Percentiles rank a stretch among this genome's conserved stretches.
Evolutionary conservation across 805 yeast genomes (phyloP).

Genomic region (Candida nemodendra): DNA sequence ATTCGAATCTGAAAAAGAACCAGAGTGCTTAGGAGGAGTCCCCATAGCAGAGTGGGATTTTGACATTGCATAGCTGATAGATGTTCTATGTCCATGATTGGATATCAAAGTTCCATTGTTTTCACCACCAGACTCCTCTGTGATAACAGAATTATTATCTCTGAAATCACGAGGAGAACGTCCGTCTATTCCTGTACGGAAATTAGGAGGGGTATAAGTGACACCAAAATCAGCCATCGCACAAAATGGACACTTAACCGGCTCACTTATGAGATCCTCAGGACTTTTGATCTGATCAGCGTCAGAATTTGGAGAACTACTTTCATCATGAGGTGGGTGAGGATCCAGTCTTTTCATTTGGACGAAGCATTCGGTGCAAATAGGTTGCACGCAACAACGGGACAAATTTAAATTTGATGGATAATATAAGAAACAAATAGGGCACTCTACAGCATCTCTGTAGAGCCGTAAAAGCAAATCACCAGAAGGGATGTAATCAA

Average conservation of each 20-base stretch:
- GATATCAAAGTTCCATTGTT: constrained; percentile 3
- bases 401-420: constrained; percentile 77
- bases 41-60: constrained; percentile 28
- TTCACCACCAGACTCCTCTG: constrained; percentile 21
- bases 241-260: constrained; percentile 92
- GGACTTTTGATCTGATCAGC: constrained; percentile 40
- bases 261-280: constrained; percentile 74
- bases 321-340: constrained; percentile 83
- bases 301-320: constrained; percentile 16
- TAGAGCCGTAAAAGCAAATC: constrained; percentile 60
- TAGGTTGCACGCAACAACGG: constrained; percentile 89
- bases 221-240: constrained; percentile 85
- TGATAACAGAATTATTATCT: constrained; percentile 17
- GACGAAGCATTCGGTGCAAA: constrained; percentile 95
- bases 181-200: constrained; percentile 58
- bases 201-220: constrained; percentile 66
- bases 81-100: constrained; percentile 15
- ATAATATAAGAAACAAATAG: constrained; percentile 87
- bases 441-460: constrained; percentile 76
- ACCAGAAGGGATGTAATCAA: constrained; percentile 37
- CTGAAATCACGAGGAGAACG: constrained; percentile 46
- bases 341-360: constrained; percentile 91
- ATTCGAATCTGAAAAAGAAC: constrained; percentile 9
- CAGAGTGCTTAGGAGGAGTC: constrained; percentile 24
- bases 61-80: constrained; percentile 27